Base-by-base conservation (phyloP, 495 filamentous ascomycete genomes). In the Podospora conica region DNA sequence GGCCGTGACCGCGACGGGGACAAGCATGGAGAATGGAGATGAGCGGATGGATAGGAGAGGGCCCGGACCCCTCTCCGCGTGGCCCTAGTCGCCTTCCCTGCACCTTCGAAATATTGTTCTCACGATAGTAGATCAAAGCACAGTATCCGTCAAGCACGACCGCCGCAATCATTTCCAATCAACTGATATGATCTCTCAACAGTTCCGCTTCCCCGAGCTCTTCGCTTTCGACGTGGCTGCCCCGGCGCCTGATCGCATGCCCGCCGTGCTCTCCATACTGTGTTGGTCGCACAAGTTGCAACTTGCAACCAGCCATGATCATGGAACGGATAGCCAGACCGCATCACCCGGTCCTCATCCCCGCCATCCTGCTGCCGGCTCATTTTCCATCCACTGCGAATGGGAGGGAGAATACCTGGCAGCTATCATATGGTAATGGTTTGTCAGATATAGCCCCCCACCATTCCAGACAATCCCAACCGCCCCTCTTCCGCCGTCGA, bases 311-410 rank as follows among this genome's bases (percentile, higher is more conserved):
- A 8, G 15, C 40, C 40, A 56, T 57, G n/a, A n/a, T n/a, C n/a
- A n/a, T n/a, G n/a, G n/a, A n/a, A n/a, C n/a, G n/a, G n/a, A n/a
- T n/a, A n/a, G n/a, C n/a, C n/a, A n/a, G n/a, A n/a, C n/a, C n/a
- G n/a, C n/a, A n/a, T n/a, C n/a, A n/a, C n/a, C n/a, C n/a, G n/a
- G n/a, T n/a, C n/a, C n/a, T n/a, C n/a, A n/a, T n/a, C n/a, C 10
- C 40, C 7, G 15, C 40, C 40, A 56, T 57, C 31, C 40, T 53
- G 25, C 56, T 48, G 25, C 58, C 66, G 62, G 62, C 66, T 68
- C 66, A 60, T 68, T 64, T 57, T 58, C 29, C 27, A 40, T 66
- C 58, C 60, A 53, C 53, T 60, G 27, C 18, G 15, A 48, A n/a
- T 48, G 6, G 6, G 40, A n/a, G 40, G 15, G 18, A 48, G 18